A percentile compares a stretch with the other conserved stretches of the same genome.
Conservation (phyloP, 164 flowering plant species). For the Sedum album region DNA sequence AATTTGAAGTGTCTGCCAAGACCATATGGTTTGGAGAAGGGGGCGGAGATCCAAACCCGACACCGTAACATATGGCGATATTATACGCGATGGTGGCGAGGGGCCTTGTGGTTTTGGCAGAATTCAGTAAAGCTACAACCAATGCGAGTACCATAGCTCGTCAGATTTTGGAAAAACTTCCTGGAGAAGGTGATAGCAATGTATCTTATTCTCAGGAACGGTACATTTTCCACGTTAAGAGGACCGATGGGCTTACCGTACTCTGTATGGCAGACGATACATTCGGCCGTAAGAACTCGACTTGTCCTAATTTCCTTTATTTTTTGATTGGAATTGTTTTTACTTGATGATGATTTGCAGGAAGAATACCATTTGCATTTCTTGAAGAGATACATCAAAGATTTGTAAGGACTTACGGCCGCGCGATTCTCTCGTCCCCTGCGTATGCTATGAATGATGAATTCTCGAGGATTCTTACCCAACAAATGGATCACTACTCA, state of each 20-base stretch:
- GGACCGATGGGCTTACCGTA: conserved; percentile 79
- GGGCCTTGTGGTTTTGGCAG: conserved; percentile 70
- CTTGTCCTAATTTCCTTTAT: background rate
- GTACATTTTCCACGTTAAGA: conserved; percentile 66
- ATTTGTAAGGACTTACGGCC: conserved; percentile 80
- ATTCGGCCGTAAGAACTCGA: conserved; percentile 39
- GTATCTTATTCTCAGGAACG: conserved; percentile 82
- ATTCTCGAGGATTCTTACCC: conserved; percentile 75
- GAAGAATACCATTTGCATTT: conserved; percentile 86
- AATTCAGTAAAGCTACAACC: conserved; percentile 48
- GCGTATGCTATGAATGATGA: conserved; percentile 96
- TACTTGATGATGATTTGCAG: conserved; percentile 22
- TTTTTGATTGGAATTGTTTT: background rate
- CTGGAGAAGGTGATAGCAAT: conserved; percentile 39
- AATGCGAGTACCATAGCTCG: conserved; percentile 63
- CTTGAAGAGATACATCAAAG: conserved; percentile 82
- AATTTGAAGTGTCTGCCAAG: background rate
- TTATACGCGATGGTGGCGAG: conserved; percentile 69
- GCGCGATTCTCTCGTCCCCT: conserved; percentile 54
- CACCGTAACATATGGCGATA: conserved; percentile 44
- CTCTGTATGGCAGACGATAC: conserved; percentile 86
- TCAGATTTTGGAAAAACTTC: conserved; percentile 63
- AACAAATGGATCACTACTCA: conserved; percentile 74
- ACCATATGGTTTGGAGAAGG: conserved; percentile 4
- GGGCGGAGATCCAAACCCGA: background rate